Evolutionary conservation across 2,329 filamentous ascomycete species (phyloP).

Genomic region (Lanzia echinophila): DNA sequence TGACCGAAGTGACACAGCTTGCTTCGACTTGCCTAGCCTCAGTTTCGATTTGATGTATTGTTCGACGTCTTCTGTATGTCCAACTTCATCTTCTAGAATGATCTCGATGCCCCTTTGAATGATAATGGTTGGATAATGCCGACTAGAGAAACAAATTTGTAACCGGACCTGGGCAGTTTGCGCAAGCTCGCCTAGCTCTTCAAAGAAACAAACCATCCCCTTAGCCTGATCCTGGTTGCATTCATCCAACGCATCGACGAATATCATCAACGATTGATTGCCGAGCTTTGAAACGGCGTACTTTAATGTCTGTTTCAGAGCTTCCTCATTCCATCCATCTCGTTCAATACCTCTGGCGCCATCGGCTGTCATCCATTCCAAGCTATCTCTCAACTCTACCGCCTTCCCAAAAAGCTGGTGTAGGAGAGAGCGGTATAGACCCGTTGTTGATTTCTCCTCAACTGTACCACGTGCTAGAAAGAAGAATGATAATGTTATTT

Average conservation of each 20-base stretch:
- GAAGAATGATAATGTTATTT: constrained; percentile 32
- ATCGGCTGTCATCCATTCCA: constrained; percentile 24
- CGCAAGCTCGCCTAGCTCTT: constrained; percentile 15
- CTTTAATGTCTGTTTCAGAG: constrained; percentile 21
- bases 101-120: constrained; percentile 21
- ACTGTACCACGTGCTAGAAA: constrained; percentile 22
- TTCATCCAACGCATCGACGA: constrained; percentile 27
- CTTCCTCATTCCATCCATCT: constrained; percentile 25
- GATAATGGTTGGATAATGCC: constrained; percentile 24
- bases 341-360: constrained; percentile 16
- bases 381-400: constrained; percentile 29
- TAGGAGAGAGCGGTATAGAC: constrained; percentile 46
- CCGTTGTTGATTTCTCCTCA: constrained; percentile 40
- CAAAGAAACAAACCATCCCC: constrained; percentile 19
- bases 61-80: constrained; percentile 26
- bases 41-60: constrained; percentile 25
- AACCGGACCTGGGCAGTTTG: constrained; percentile 10
- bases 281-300: constrained; percentile 26
- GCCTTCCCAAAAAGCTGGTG: constrained; percentile 37
- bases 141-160: constrained; percentile 26
- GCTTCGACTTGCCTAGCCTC: constrained; percentile 13
- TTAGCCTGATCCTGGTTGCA: constrained; percentile 12
- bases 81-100: constrained; percentile 22
- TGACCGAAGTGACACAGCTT: constrained; percentile 11
- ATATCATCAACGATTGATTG: constrained; percentile 26